A percentile compares a stretch with the other conserved stretches of the same genome.
Evolutionary conservation across 2,329 filamentous ascomycete genomes (phyloP).

Genomic region (Ophiostoma perfectum): DNA sequence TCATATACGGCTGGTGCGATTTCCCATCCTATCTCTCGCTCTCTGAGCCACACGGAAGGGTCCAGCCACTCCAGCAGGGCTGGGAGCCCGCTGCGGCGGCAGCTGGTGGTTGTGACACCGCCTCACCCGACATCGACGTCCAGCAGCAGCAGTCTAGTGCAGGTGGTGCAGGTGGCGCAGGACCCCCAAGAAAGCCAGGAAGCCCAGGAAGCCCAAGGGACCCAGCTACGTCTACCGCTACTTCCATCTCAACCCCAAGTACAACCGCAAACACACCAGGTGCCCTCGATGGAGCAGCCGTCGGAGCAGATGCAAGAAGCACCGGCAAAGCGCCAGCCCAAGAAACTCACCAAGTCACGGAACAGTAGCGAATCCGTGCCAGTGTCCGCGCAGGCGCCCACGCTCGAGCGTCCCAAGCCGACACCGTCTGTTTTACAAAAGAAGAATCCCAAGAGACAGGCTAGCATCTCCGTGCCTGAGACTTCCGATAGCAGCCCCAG

Average conservation of each 20-base stretch:
- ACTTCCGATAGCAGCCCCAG: background rate
- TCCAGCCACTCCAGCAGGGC: background rate
- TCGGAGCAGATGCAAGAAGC: background rate
- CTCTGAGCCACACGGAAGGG: background rate
- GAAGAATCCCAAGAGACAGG: constrained; percentile 17
- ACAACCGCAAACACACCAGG: background rate
- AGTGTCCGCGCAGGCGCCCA: background rate
- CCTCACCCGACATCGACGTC: background rate
- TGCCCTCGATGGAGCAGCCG: background rate
- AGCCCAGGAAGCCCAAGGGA: background rate
- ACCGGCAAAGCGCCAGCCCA: constrained; percentile 34
- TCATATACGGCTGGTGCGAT: background rate
- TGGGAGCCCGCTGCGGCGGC: constrained; percentile 4
- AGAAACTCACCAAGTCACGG: constrained; percentile 41
- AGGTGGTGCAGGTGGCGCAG: background rate
- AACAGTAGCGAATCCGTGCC: constrained; percentile 34
- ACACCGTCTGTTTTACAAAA: constrained; percentile 23
- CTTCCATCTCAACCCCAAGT: background rate
- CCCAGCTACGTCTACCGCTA: background rate
- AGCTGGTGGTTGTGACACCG: background rate
- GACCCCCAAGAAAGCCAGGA: background rate
- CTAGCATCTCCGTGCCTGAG: too few relatives aligned
- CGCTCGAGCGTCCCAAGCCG: background rate
- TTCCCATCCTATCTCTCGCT: background rate
- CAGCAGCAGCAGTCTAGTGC: background rate